A percentile compares a stretch with the other conserved stretches of the same genome.
phyloP scores from a whole-genome alignment of 2,329 filamentous ascomycete genomes.

The Dactylellina sp. region DNA sequence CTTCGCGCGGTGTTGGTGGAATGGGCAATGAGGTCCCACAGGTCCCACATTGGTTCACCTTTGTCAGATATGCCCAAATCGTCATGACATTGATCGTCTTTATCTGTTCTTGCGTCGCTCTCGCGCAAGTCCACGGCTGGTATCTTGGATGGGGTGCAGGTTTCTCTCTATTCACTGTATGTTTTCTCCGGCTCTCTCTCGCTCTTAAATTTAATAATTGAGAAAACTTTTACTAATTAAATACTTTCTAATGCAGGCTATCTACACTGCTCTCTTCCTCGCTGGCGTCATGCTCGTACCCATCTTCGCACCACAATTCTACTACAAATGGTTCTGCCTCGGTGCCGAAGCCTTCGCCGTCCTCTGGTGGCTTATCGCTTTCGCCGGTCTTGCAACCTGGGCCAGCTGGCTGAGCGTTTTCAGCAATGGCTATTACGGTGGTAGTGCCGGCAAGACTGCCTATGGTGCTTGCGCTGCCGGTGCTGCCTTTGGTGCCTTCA shows the following conservation, averaged over 20 bases:
- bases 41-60: constrained; percentile 50
- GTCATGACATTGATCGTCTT: constrained; percentile 55
- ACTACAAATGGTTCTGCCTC: constrained; percentile 57
- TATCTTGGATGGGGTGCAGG: constrained; percentile 53
- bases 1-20: constrained; percentile 26
- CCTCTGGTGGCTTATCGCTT: constrained; percentile 55
- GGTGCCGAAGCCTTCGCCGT: constrained; percentile 53
- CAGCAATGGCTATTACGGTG: too few species aligned
- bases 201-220: too few species aligned
- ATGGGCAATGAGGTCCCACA: constrained; percentile 55
- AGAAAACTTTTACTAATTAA: too few species aligned
- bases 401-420: constrained; percentile 27
- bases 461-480: constrained; percentile 52
- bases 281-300: constrained; percentile 51
- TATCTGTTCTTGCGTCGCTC: constrained; percentile 50
- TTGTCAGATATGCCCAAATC: constrained; percentile 56
- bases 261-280: constrained; percentile 51
- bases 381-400: constrained; percentile 52
- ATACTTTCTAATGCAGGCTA: constrained; percentile 17
- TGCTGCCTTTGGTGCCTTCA: constrained; percentile 54
- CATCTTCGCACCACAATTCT: constrained; percentile 43
- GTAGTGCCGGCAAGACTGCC: constrained; percentile 7
- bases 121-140: constrained; percentile 17
- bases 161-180: constrained; percentile 54
- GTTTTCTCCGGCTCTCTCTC: background rate